Percentiles rank a stretch among this genome's conserved stretches.
These are phyloP conservation scores for Daldinia sp. DNA, from an alignment of 2,329 filamentous ascomycete species.

Conservation along the genomic window DNA sequence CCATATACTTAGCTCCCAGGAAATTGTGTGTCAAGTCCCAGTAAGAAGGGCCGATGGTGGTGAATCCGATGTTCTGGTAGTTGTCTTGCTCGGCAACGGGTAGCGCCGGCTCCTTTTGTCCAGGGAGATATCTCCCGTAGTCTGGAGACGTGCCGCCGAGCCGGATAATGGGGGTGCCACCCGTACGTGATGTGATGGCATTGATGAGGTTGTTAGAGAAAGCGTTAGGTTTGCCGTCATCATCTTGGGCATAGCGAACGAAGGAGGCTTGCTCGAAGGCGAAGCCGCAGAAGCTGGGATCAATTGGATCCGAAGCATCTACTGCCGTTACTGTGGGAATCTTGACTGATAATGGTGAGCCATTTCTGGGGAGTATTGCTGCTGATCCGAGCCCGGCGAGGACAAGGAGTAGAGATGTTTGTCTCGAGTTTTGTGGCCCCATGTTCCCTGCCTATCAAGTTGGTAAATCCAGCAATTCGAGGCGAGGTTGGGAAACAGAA, in stretches of 20 bases:
- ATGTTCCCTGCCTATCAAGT: conserved; percentile 21
- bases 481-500: conserved; percentile 1
- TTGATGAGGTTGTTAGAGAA: conserved; percentile 54
- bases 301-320: conserved; percentile 42
- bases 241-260: conserved; percentile 51
- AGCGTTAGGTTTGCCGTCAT: conserved; percentile 49
- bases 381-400: conserved; percentile 38
- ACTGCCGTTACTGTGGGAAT: conserved; percentile 34
- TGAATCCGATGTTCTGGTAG: conserved; percentile 52
- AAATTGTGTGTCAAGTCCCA: conserved; percentile 52
- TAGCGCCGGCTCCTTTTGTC: conserved; percentile 50
- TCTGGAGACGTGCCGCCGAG: conserved; percentile 54
- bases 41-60: conserved; percentile 53
- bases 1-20: conserved; percentile 51
- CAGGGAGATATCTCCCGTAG: conserved; percentile 52
- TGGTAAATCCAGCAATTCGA: not conserved
- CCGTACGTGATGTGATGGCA: conserved; percentile 52
- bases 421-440: conserved; percentile 22
- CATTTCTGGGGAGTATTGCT: conserved; percentile 34
- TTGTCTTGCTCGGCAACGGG: conserved; percentile 53
- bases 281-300: conserved; percentile 50
- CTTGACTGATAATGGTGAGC: conserved; percentile 30
- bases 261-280: conserved; percentile 54
- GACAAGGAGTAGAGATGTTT: conserved; percentile 35
- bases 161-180: conserved; percentile 53